phyloP scores from a whole-genome alignment of 2,329 filamentous ascomycete species.

The Emericellopsis cladophorae region DNA sequence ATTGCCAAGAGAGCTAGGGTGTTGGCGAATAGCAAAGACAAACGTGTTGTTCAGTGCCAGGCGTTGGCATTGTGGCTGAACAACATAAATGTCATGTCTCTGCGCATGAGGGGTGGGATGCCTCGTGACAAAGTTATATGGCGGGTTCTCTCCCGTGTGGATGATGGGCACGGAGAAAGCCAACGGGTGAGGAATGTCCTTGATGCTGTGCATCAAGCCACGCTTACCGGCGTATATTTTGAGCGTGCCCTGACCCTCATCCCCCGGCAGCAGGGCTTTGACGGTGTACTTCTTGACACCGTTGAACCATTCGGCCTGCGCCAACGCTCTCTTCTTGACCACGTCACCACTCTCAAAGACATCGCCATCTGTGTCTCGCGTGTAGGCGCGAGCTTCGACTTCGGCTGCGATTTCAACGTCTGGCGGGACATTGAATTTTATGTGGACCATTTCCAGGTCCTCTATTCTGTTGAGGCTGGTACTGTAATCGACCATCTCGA shows the following conservation, averaged over 20 bases:
- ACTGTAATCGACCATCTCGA: constrained; percentile 82
- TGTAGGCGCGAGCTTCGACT: constrained; percentile 73
- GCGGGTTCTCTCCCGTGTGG: constrained; percentile 83
- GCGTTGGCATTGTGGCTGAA: constrained; percentile 83
- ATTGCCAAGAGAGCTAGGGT: constrained; percentile 48
- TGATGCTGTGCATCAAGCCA: constrained; percentile 94
- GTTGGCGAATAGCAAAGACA: constrained; percentile 89
- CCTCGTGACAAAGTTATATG: constrained; percentile 83
- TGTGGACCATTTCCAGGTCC: constrained; percentile 83
- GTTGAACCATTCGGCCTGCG: constrained; percentile 83
- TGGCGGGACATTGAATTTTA: constrained; percentile 75
- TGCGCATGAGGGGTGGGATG: constrained; percentile 98
- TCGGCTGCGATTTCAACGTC: constrained; percentile 90
- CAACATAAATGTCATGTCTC: constrained; percentile 90
- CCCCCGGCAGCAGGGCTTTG: constrained; percentile 82
- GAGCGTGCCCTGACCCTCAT: constrained; percentile 77
- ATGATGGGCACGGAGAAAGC: constrained; percentile 83
- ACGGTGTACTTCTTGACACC: constrained; percentile 85
- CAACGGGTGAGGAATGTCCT: constrained; percentile 86
- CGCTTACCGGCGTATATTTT: constrained; percentile 91
- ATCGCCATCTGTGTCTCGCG: constrained; percentile 78
- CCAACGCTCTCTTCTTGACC: constrained; percentile 72
- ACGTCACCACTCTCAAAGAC: constrained; percentile 85
- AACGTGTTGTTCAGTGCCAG: constrained; percentile 94
- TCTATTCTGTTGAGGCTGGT: constrained; percentile 78